Evolutionary conservation across 2,329 filamentous ascomycete species (phyloP), one percentile per base, ranked within the genome.

Genomic region (Xylariaceae sp.): DNA sequence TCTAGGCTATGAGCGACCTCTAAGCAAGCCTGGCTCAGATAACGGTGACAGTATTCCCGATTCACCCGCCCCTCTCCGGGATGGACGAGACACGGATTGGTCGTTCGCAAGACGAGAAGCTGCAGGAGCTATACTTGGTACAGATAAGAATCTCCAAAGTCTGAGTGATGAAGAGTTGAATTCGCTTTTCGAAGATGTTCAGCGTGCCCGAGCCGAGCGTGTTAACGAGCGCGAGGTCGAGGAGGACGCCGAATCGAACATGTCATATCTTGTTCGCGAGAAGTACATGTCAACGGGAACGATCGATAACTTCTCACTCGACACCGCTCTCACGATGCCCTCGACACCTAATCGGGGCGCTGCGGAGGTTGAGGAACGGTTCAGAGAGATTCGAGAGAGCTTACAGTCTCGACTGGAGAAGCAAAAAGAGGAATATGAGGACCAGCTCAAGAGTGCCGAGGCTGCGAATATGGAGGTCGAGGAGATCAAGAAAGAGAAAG

Each of bases 261-360:
- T 87, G 34, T 97, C 93, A 0, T 97, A 92, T 70, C 88, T 91
- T 1, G 80, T 92, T 35, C 83, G 94, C 55, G 94, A 99, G 68
- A 97, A 97, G 71, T 97, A 97, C 74, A 84, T 96, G 77, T 97
- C 92, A 2, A 94, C 89, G 57, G 93, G 93, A 1, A 97, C 93
- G 0, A 82, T 97, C 56, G 94, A 99, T 75, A 97, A 96, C 71
- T 94, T 97, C 69, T 97, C 93, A 1, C 80, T 99, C 13, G 94
- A 99, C 72, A 99, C 94, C 1, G 88, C 88, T 10, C 80, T 99
- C 54, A 99, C 94, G 0, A 92, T 97, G 81, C 94, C 94, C 1
- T 95, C 92, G 0, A 97, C 93, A 0, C 94, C 94, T 2, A 51
- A 13, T 15, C 49, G 34, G 9, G 89, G 85, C 62, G 86, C 88